Percentiles rank a stretch among this genome's conserved stretches.
Evolutionary conservation across 495 filamentous ascomycete species (phyloP).

Genomic region (Trichoderma virens): DNA sequence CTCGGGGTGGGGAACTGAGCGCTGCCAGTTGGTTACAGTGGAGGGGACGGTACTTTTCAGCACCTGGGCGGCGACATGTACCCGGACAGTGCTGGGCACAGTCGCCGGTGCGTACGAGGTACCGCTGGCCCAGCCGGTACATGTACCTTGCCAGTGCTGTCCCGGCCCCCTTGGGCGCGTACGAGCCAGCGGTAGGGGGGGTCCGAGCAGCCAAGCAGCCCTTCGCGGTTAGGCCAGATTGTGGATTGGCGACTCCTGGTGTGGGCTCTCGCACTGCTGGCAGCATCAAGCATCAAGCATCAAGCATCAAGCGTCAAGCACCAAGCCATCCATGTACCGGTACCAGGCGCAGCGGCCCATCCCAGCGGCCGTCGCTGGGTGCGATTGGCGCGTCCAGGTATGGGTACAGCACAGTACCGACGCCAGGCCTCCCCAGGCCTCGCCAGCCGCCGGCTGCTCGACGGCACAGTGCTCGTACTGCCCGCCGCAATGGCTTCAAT

Average conservation of each 20-base stretch:
- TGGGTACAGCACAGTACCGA: not conserved
- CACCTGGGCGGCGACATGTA: not conserved
- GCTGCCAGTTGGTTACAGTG: conserved; percentile 8
- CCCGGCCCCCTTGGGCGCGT: conserved; percentile 5
- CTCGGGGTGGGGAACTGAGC: conserved; percentile 6
- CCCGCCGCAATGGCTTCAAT: no score
- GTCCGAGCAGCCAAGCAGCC: conserved; percentile 6
- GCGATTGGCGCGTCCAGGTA: not conserved
- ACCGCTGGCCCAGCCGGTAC: not conserved
- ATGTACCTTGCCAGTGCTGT: not conserved
- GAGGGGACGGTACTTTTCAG: conserved; percentile 1
- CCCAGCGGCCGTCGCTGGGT: not conserved
- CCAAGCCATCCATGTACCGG: no score
- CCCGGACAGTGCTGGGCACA: not conserved
- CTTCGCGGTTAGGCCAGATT: conserved; percentile 5
- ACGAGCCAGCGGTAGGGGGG: not conserved
- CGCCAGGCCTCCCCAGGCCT: no score
- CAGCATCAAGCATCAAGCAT: no score
- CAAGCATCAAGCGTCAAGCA: no score
- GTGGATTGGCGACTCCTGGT: not conserved
- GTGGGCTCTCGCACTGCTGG: not conserved
- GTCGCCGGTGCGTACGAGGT: not conserved
- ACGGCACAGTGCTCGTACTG: no score
- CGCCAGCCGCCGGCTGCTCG: no score
- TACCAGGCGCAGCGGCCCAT: no score